Conservation (phyloP, 192 early-diverging fungal genomes). For the Umbelopsis sp. region DNA sequence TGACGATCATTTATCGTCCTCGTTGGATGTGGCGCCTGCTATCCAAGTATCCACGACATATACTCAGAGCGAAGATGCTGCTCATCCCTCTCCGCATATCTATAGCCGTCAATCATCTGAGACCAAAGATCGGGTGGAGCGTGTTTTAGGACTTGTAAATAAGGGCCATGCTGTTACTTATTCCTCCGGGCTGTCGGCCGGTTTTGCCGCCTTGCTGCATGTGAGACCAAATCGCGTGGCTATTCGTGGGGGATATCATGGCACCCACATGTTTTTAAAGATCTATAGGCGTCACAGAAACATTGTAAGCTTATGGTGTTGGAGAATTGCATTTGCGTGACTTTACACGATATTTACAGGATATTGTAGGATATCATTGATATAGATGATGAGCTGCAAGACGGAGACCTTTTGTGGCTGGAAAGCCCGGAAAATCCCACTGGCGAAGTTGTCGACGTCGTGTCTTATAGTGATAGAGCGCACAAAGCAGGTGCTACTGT, state of each 20-base stretch:
- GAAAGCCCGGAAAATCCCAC: constrained; percentile 66
- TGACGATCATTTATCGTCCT: constrained; percentile 40
- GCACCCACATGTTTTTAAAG: constrained; percentile 24
- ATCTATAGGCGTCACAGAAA: constrained; percentile 32
- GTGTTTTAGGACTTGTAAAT: constrained; percentile 55
- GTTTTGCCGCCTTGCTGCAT: constrained; percentile 57
- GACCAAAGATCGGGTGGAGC: constrained; percentile 52
- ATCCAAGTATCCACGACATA: constrained; percentile 63
- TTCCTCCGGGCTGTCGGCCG: constrained; percentile 60
- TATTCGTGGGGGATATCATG: constrained; percentile 37
- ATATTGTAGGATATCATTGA: constrained; percentile 34
- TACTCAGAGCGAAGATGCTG: constrained; percentile 31
- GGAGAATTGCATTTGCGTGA: neutral
- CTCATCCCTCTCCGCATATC: constrained; percentile 35
- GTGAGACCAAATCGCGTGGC: constrained; percentile 50
- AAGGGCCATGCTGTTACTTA: constrained; percentile 64
- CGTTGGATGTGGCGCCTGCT: constrained; percentile 54
- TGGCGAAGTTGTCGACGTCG: constrained; percentile 55
- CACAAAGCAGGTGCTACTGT: constrained; percentile 54
- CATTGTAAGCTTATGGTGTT: constrained; percentile 36
- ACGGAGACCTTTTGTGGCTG: constrained; percentile 62
- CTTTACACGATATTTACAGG: neutral
- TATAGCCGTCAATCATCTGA: constrained; percentile 54
- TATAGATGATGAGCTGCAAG: constrained; percentile 35
- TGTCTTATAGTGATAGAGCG: constrained; percentile 44